Conservation (phyloP, 2,329 filamentous ascomycete genomes). For the Ceratocystis destructans region DNA sequence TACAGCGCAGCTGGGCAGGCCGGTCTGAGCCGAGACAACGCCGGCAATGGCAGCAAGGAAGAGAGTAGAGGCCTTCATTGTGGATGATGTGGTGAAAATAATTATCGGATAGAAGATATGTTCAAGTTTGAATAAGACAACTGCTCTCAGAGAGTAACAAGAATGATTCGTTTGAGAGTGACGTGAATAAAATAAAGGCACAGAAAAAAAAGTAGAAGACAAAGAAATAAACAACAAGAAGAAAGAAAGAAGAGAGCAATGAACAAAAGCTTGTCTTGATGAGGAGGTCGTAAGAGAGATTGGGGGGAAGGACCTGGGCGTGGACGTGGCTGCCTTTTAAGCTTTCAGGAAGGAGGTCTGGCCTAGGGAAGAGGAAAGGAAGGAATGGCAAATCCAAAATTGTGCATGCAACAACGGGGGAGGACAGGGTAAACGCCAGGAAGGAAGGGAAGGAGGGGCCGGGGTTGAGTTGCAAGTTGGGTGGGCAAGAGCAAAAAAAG, state of each 20-base stretch:
- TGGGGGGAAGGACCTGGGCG: not conserved
- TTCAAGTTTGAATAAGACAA: not conserved
- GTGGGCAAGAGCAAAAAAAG: not conserved
- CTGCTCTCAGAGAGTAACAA: slow-evolving; percentile 3
- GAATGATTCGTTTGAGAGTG: not conserved
- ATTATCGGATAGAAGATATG: slow-evolving; percentile 1
- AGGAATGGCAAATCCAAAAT: not conserved
- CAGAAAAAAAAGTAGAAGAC: slow-evolving; percentile 7
- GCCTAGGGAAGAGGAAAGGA: not conserved
- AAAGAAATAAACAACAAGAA: slow-evolving; percentile 7
- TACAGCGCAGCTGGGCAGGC: slow-evolving; percentile 31
- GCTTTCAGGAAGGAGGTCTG: not conserved
- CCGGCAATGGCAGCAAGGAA: slow-evolving; percentile 25
- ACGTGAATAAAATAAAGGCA: slow-evolving; percentile 5
- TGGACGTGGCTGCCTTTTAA: slow-evolving; percentile 3
- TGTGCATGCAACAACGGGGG: not conserved
- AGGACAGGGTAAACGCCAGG: not conserved
- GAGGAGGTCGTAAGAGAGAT: not conserved
- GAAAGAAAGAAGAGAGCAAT: slow-evolving; percentile 5
- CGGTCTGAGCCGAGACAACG: slow-evolving; percentile 27
- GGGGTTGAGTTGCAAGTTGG: not conserved
- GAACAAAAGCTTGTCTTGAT: slow-evolving; percentile 8
- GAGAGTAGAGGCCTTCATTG: slow-evolving; percentile 28
- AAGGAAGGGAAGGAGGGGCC: not conserved
- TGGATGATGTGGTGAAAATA: slow-evolving; percentile 17